A percentile compares a stretch with the other conserved stretches of the same genome.
Conservation (phyloP, 1,284 basidiomycete genomes). For the Cryptococcus hybrid region DNA sequence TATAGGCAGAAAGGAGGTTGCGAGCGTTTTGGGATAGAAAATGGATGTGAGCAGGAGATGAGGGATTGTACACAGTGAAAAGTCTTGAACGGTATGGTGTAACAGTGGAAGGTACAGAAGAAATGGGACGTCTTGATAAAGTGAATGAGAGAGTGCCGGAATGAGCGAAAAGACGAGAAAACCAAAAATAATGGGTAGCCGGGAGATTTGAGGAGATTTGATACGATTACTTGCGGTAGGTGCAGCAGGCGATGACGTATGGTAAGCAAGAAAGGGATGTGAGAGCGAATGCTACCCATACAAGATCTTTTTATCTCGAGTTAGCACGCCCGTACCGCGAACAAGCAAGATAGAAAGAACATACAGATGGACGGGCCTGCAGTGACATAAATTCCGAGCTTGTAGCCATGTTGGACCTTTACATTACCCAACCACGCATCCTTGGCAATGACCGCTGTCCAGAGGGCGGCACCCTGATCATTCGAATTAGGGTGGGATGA, state of each 20-base stretch:
- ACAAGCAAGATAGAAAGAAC: slow-evolving; percentile 8
- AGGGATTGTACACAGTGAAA: not conserved
- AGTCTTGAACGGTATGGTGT: not conserved
- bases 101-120: not conserved
- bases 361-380: slow-evolving; percentile 43
- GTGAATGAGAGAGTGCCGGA: not conserved
- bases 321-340: not conserved
- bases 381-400: slow-evolving; percentile 37
- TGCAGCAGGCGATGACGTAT: slow-evolving; percentile 48
- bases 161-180: not conserved
- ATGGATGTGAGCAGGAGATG: too few relatives aligned
- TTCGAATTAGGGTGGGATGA: not conserved
- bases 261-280: slow-evolving; percentile 43
- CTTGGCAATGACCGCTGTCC: slow-evolving; percentile 47
- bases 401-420: slow-evolving; percentile 28
- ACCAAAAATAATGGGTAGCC: too few relatives aligned
- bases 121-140: not conserved
- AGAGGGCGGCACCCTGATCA: slow-evolving; percentile 45
- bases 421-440: slow-evolving; percentile 35
- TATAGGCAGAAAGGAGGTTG: too few relatives aligned
- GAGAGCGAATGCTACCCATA: slow-evolving; percentile 49
- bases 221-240: slow-evolving; percentile 32
- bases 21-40: too few relatives aligned
- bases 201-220: too few relatives aligned
- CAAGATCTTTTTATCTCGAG: slow-evolving; percentile 29